Conservation (phyloP, 2,329 filamentous ascomycete species). For the Verticillium tricorpus region DNA sequence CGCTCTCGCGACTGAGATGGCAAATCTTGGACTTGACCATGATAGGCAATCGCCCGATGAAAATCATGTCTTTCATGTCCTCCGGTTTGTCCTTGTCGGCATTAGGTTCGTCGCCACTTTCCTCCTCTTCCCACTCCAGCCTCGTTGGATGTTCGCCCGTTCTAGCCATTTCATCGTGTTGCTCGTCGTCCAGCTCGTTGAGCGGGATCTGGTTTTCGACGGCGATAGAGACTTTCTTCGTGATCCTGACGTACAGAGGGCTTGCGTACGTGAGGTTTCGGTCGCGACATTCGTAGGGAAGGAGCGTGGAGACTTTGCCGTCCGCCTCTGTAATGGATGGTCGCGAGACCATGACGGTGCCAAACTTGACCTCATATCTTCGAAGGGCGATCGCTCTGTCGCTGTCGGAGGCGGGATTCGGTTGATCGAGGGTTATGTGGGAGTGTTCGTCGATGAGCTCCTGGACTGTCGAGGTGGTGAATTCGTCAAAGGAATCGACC, state of each 20-base stretch:
- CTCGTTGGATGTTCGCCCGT: conserved; percentile 56
- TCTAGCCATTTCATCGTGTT: conserved; percentile 48
- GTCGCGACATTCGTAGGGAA: conserved; percentile 91
- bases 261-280: conserved; percentile 95
- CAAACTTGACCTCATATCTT: conserved; percentile 93
- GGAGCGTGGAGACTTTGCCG: conserved; percentile 76
- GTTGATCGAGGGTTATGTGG: conserved; percentile 88
- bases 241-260: conserved; percentile 85
- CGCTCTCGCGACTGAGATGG: conserved; percentile 76
- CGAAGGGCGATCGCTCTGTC: conserved; percentile 80
- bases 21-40: conserved; percentile 99
- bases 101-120: conserved; percentile 45
- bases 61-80: conserved; percentile 67
- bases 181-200: conserved; percentile 64
- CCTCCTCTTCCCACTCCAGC: conserved; percentile 58
- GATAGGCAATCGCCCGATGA: conserved; percentile 92
- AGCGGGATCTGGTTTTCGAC: conserved; percentile 67
- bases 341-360: conserved; percentile 80
- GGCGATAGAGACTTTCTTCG: conserved; percentile 77
- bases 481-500: conserved; percentile 97
- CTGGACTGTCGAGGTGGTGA: conserved; percentile 89
- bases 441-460: conserved; percentile 92
- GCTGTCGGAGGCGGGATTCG: conserved; percentile 70
- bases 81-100: conserved; percentile 46
- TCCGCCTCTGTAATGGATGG: conserved; percentile 93